Base-by-base conservation (phyloP, 768 basidiomycete species). In the Rhizopogon vinicolor region DNA sequence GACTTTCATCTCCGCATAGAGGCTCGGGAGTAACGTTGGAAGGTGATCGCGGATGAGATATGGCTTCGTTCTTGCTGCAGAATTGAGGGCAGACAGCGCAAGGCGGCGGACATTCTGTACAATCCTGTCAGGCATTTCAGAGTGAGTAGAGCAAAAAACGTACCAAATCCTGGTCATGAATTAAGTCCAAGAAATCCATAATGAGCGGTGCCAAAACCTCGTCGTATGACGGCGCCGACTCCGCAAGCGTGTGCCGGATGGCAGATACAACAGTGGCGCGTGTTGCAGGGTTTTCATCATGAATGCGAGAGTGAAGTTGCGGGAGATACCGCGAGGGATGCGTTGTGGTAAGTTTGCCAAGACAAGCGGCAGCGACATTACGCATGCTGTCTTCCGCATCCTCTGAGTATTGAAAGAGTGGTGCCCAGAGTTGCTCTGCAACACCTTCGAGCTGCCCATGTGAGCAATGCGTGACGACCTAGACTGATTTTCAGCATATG, bases 321-420 rank as follows among this genome's bases (percentile, higher is more conserved):
- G 93, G 92, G 16, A 98, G 78, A 68, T 96, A 99, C 62, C 85
- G 86, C 0, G 87, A 84, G 4, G 97, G 94, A 55, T 94, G 89
- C 0, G 92, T 90, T 0, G 91, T 91, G 0, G 94, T 95, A 31
- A 99, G 78, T 70, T 98, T 97, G 35, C 97, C 97, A 16, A 99
- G 80, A 67, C 95, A 98, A 3, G 96, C 95, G 44, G 97, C 94
- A 25, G 95, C 93, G 39, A 98, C 92, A 65, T 97, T 98, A 49
- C 95, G 78, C 1, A 92, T 89, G 7, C 89, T 89, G 71, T 98
- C 96, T 58, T 96, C 96, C 14, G 89, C 81, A 58, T 85, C 87
- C 57, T 91, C 88, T 10, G 93, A 93, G 67, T 93, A 89, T 63
- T 91, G 84, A 67, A 98, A 96, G 13, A 99, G 79, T 3, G 96